phyloP scores from a whole-genome alignment of 2,329 filamentous ascomycete species.

The Ophiostoma sp. region DNA sequence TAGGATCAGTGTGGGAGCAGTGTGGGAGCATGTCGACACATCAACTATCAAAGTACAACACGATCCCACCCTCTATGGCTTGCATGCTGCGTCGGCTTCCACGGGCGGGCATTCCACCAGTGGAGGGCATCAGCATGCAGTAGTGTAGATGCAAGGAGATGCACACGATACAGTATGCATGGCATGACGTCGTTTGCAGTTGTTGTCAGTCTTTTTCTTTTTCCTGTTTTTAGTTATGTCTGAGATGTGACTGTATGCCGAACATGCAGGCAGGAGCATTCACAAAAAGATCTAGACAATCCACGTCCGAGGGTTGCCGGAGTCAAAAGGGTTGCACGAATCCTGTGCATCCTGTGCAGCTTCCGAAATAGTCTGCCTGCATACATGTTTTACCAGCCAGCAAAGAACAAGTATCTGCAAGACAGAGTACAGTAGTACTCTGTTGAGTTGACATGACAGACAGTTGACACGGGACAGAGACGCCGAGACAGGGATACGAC shows the following conservation, averaged over 20 bases:
- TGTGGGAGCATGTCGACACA: not conserved
- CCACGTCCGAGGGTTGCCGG: constrained; percentile 1
- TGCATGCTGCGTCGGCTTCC: not conserved
- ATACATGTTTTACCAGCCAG: not conserved
- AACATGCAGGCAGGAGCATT: not conserved
- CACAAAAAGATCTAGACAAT: not conserved
- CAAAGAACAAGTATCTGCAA: too few relatives aligned
- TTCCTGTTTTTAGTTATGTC: not conserved
- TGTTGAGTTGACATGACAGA: not conserved
- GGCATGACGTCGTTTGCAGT: not conserved
- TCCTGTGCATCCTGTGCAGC: not conserved
- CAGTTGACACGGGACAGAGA: not conserved
- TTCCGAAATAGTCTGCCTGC: not conserved
- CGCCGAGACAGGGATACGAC: constrained; percentile 3
- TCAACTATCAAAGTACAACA: not conserved
- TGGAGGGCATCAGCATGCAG: not conserved
- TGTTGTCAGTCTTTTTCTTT: not conserved
- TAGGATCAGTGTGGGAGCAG: not conserved
- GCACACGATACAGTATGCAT: not conserved
- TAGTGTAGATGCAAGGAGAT: not conserved
- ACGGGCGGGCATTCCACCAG: not conserved
- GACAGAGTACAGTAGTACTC: not conserved
- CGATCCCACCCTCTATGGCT: not conserved
- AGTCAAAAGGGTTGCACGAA: not conserved
- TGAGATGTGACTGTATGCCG: not conserved